Evolutionary conservation across 2,329 filamentous ascomycete genomes (phyloP).

Genomic region (Curvularia spicifera): DNA sequence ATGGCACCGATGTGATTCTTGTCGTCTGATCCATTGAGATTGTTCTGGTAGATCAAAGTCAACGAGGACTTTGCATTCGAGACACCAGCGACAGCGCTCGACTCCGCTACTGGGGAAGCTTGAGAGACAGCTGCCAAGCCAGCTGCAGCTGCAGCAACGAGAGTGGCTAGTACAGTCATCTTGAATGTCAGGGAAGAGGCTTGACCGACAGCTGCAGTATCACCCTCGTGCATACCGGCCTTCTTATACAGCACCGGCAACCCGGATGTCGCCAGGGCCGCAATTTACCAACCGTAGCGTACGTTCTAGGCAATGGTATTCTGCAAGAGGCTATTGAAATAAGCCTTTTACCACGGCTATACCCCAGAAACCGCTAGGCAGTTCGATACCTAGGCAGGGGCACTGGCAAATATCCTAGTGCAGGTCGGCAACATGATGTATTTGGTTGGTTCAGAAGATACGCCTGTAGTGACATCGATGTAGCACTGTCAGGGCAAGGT

Average conservation of each 20-base stretch:
- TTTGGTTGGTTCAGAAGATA: background rate
- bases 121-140: slow-evolving; percentile 26
- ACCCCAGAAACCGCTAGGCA: slow-evolving; percentile 32
- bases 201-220: slow-evolving; percentile 5
- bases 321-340: slow-evolving; percentile 31
- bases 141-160: slow-evolving; percentile 32
- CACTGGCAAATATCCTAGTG: slow-evolving; percentile 28
- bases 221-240: slow-evolving; percentile 1
- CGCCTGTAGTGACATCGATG: background rate
- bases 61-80: slow-evolving; percentile 52
- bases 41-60: slow-evolving; percentile 62
- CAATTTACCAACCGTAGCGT: slow-evolving; percentile 22
- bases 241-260: slow-evolving; percentile 36
- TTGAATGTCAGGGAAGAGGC: slow-evolving; percentile 10
- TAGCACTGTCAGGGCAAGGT: background rate
- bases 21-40: slow-evolving; percentile 61
- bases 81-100: slow-evolving; percentile 18
- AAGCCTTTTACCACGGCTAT: slow-evolving; percentile 34
- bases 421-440: background rate
- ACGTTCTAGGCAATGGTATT: slow-evolving; percentile 24
- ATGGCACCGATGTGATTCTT: slow-evolving; percentile 60
- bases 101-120: slow-evolving; percentile 27
- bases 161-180: slow-evolving; percentile 33
- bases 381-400: slow-evolving; percentile 38
- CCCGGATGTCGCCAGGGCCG: slow-evolving; percentile 30